Base-by-base conservation (phyloP, 2,329 filamentous ascomycete species). In the Grosmannia penicillata region DNA sequence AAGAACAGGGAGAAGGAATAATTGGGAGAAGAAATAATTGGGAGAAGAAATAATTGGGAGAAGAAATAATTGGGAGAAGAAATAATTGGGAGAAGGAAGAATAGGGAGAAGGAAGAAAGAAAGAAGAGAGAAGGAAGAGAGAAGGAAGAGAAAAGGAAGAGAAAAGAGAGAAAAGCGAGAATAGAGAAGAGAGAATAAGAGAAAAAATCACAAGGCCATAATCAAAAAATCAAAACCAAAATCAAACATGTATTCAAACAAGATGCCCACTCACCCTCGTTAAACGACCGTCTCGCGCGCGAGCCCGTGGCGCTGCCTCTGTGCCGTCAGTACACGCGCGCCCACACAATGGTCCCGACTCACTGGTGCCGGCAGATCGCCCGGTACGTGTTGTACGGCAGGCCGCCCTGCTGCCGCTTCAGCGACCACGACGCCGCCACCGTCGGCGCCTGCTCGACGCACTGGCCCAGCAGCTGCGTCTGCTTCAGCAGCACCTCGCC, bases 311-410 rank as follows among this genome's bases (percentile, higher is more conserved):
- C 19, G 6, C 26, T 35, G 8, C 39, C 35, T 11, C 35, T 37
- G 29, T 5, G 9, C 4, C 21, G n/a, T 25, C n/a, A 23, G n/a
- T n/a, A n/a, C n/a, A n/a, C n/a, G n/a, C n/a, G n/a, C n/a, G n/a
- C n/a, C n/a, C n/a, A n/a, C n/a, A n/a, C n/a, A n/a, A n/a, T n/a
- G n/a, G n/a, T n/a, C n/a, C n/a, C n/a, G n/a, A 25, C 31, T 6
- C 19, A 42, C 40, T 33, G 27, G 22, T 33, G 31, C 4, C 40
- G 36, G 24, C 40, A 42, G 13, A 38, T 32, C 2, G 40, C 33
- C 18, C 33, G 36, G 19, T 38, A 42, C 8, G 40, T 36, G 33
- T 38, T 38, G 28, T 26, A 42, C 10, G 28, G 22, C 7, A 42
- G 19, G 4, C 39, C 34, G n/a, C 39, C 39, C 3, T 37, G 6